Base-by-base conservation (phyloP, 2,329 filamentous ascomycete species). In the Colletotrichum gigasporum region DNA sequence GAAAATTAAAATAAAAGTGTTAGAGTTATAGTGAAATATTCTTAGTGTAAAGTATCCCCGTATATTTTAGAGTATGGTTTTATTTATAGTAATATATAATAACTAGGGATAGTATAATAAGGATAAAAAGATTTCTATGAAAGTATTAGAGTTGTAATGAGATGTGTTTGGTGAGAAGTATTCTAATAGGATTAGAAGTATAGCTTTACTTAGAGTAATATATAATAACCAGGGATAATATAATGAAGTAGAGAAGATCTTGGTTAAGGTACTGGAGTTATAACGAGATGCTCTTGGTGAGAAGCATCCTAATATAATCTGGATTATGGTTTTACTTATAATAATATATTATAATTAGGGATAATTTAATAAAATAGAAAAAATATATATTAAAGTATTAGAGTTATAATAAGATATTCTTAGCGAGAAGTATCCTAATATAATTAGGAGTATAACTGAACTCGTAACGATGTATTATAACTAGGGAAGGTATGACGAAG, bases 81-180 rank as follows among this genome's bases (percentile, higher is more conserved):
- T n/a, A n/a, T n/a, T n/a, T n/a, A n/a, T n/a, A n/a, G n/a, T n/a
- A n/a, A n/a, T n/a, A n/a, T n/a, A n/a, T n/a, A n/a, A n/a, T n/a
- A n/a, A n/a, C n/a, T n/a, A n/a, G n/a, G n/a, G n/a, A n/a, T 20
- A 16, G 30, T 66, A 69, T 61, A 20, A 60, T 4, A 51, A 71
- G 65, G 66, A 59, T 18, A 65, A 68, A 53, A 20, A 35, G 37
- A 45, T 68, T 9, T 2, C 50, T 3, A 22, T 45, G 0, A n/a
- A 67, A 45, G 67, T 63, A 5, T 30, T 70, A 9, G 58, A 56
- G 26, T 54, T 70, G 20, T 58, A 22, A 18, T 63, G 39, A 9
- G 39, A 69, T 3, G 37, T 69, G 22, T 65, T 71, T 5, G 70
- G 72, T 39, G 64, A 70, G 28, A 66, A 54, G 48, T 72, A 69